phyloP scores from a whole-genome alignment of 1,284 basidiomycete species.

The Cryptococcus sp. region DNA sequence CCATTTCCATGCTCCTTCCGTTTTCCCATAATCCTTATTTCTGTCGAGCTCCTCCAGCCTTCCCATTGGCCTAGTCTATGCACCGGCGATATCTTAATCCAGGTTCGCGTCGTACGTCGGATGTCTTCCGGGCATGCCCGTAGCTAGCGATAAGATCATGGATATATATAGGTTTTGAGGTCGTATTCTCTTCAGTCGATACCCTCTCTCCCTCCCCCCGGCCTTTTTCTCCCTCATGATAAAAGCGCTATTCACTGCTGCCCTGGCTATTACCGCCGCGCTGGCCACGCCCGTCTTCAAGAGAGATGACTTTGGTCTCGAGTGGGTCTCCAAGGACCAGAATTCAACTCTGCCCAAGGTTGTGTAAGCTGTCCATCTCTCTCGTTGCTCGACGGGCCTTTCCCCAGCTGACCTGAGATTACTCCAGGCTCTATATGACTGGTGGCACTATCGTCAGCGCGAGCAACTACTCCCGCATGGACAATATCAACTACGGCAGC shows the following conservation, averaged over 20 bases:
- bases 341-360: conserved; percentile 9
- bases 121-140: too few species aligned
- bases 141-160: too few species aligned
- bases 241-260: not conserved
- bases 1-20: too few species aligned
- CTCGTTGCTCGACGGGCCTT: not conserved
- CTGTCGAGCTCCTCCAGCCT: too few species aligned
- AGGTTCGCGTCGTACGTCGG: too few species aligned
- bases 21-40: too few species aligned
- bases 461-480: conserved; percentile 12
- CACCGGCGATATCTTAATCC: too few species aligned
- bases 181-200: not conserved
- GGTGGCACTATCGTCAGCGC: conserved; percentile 13
- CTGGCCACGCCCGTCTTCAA: conserved; percentile 4
- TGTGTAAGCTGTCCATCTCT: conserved; percentile 3
- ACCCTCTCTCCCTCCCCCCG: not conserved
- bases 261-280: not conserved
- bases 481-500: conserved; percentile 16
- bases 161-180: not conserved
- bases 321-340: conserved; percentile 12
- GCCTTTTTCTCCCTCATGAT: not conserved
- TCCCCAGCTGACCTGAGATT: not conserved
- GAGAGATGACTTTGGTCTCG: conserved; percentile 9
- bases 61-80: too few species aligned
- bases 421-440: conserved; percentile 8